These are phyloP conservation scores for Hypoxylon sp. DNA, from an alignment of 2,329 filamentous ascomycete species.

Conservation along the genomic window DNA sequence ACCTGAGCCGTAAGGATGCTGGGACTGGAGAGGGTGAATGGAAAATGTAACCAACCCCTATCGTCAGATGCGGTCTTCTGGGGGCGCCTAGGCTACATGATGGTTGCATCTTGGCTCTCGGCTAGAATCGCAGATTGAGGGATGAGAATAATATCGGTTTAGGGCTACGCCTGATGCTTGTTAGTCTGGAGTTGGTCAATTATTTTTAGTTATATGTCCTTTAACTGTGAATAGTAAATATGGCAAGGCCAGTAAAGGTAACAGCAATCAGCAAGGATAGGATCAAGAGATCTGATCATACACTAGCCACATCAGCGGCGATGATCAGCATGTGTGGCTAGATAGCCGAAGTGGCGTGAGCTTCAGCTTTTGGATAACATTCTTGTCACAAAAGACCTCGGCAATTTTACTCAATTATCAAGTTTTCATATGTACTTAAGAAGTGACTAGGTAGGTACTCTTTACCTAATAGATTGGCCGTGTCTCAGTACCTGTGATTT, in stretches of 20 bases:
- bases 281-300: not conserved
- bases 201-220: not conserved
- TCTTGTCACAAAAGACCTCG: not conserved
- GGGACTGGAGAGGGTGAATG: not conserved
- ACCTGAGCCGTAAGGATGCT: not conserved
- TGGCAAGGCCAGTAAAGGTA: not conserved
- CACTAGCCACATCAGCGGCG: not conserved
- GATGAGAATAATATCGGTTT: too few species aligned
- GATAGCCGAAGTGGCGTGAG: not conserved
- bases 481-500: not conserved
- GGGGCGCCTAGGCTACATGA: slow-evolving; percentile 20
- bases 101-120: slow-evolving; percentile 10
- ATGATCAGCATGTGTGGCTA: slow-evolving; percentile 1
- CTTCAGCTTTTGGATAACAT: not conserved
- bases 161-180: not conserved
- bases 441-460: slow-evolving; percentile 1
- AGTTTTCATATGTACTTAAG: not conserved
- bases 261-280: not conserved
- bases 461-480: not conserved
- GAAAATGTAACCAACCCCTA: not conserved
- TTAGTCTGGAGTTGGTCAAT: not conserved
- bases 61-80: slow-evolving; percentile 1
- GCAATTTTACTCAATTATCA: not conserved
- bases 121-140: not conserved
- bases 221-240: not conserved